Base-by-base conservation (phyloP, 2,329 filamentous ascomycete species). In the Madurella mycetomatis region DNA sequence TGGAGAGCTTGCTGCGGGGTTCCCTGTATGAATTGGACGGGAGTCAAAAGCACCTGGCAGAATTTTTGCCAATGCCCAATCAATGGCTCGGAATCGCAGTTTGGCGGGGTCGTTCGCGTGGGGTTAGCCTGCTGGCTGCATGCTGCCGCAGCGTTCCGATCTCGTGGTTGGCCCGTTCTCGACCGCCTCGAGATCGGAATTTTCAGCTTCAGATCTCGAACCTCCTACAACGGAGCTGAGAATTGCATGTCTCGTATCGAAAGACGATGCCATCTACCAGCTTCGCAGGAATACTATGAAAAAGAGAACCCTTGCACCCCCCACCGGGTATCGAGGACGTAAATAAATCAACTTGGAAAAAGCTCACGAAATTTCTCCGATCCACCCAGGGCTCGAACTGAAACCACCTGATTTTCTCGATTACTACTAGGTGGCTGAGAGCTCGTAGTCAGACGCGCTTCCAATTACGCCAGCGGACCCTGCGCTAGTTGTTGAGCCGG, bases 351-450 rank as follows among this genome's bases (percentile, higher is more conserved):
- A 55, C 46, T 18, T 18, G 58, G 56, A 60, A 60, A 55, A 57
- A 60, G 54, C 54, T 49, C 41, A 31, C 19, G 25, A 9, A 37
- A 44, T 15, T 31, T 2, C 45, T 31, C 51, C 51, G 56, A 57
- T 55, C 58, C 49, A 56, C 45, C 56, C 47, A 57, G 54, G 58
- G 50, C 40, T 60, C 58, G 58, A 60, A 60, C 56, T 58, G 54
- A 56, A 58, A 55, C 54, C 56, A 58, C 49, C 52, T 54, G 56
- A 52, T 58, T 49, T 51, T 43, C 17, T 30, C 13, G 19, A 39
- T 19, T 25, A 25, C 25, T 25, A 7, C 25, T 7, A 25, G 25
- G 7, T 25, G 7, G 25, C 17, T 15, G 30, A 37, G 16, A 11
- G 34, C 2, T 57, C 53, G 55, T 60, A 60, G 58, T 56, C 53